Percentiles rank a stretch among this genome's conserved stretches.
Conservation (phyloP, 371 early-diverging fungal species). For the Phascolomyces articulosus region DNA sequence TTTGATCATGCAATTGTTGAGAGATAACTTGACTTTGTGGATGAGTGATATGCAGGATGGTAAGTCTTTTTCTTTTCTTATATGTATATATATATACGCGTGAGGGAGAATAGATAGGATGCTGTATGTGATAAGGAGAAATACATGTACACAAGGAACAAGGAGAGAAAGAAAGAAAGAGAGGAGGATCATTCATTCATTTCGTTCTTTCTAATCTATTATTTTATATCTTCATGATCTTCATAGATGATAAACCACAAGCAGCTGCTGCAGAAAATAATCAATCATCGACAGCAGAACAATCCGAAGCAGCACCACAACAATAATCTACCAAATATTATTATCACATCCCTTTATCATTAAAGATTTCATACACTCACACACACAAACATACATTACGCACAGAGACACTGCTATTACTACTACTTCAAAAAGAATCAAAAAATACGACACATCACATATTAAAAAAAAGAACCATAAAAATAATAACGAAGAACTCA, state of each 20-base stretch:
- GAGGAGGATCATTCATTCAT: too few relatives aligned
- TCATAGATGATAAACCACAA: background rate
- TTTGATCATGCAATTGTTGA: conserved; percentile 99
- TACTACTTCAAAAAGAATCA: too few relatives aligned
- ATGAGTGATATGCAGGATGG: conserved; percentile 95
- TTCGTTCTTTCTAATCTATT: too few relatives aligned
- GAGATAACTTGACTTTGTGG: conserved; percentile 99
- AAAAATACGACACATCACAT: too few relatives aligned
- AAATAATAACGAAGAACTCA: conserved; percentile 27
- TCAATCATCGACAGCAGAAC: background rate
- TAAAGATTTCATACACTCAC: too few relatives aligned
- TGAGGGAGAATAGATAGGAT: too few relatives aligned
- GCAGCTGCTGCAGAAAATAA: background rate
- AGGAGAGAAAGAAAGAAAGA: background rate
- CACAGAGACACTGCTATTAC: too few relatives aligned
- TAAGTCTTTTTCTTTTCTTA: background rate
- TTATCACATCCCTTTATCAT: too few relatives aligned
- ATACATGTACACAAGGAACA: too few relatives aligned
- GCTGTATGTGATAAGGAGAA: too few relatives aligned
- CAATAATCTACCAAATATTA: background rate
- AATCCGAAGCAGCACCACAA: conserved; percentile 1
- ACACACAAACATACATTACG: too few relatives aligned
- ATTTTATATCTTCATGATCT: background rate
- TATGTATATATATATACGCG: background rate
- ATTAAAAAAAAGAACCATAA: conserved; percentile 31